A percentile compares a stretch with the other conserved stretches of the same genome.
Conservation (phyloP, 2,329 filamentous ascomycete species). For the Apiospora pterosperma region DNA sequence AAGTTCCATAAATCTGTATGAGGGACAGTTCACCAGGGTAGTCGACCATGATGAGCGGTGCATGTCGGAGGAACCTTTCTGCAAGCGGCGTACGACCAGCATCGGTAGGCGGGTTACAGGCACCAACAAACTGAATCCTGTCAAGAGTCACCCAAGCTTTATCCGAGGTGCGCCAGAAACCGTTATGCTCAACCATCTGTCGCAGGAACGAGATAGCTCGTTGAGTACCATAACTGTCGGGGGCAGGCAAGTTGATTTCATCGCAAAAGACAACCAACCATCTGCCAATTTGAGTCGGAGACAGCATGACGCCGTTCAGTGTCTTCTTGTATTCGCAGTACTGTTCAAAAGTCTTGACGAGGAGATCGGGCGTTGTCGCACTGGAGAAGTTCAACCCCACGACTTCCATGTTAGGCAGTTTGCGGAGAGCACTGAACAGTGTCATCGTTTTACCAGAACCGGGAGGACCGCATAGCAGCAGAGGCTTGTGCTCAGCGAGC, state of each 20-base stretch:
- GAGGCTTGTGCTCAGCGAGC: conserved; percentile 96
- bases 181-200: conserved; percentile 97
- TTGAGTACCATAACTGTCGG: conserved; percentile 96
- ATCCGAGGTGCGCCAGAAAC: conserved; percentile 97
- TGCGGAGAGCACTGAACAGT: conserved; percentile 92
- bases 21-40: conserved; percentile 95
- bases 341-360: conserved; percentile 99
- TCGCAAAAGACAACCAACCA: conserved; percentile 99
- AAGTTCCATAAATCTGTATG: conserved; percentile 96
- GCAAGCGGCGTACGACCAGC: conserved; percentile 94
- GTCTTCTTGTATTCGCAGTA: conserved; percentile 99
- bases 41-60: conserved; percentile 99
- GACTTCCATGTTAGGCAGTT: conserved; percentile 97
- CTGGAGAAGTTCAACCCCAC: conserved; percentile 99
- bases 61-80: conserved; percentile 89
- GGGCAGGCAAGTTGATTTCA: conserved; percentile 97
- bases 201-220: conserved; percentile 95
- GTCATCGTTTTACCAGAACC: conserved; percentile 99
- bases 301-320: conserved; percentile 90
- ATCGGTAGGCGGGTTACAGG: conserved; percentile 97
- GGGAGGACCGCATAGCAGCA: conserved; percentile 93
- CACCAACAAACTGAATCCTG: conserved; percentile 97
- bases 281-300: conserved; percentile 91
- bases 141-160: conserved; percentile 98
- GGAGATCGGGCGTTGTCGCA: conserved; percentile 92